Evolutionary conservation across 441 rosid genomes (phyloP), one percentile per base, ranked within the genome.

Genomic region (Pelargonium fulgidum): DNA sequence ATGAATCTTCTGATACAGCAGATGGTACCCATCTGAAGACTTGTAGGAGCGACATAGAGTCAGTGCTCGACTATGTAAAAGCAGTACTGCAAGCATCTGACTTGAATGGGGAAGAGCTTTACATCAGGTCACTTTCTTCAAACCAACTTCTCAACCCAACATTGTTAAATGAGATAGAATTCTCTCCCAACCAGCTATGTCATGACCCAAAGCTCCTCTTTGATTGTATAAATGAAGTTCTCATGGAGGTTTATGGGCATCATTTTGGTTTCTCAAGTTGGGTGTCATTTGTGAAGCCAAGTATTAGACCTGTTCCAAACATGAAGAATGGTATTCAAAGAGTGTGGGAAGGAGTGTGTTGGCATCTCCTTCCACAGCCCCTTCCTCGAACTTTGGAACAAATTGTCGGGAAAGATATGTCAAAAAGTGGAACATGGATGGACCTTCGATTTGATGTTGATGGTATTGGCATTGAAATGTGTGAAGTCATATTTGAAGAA

Each of bases 201-300:
- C 47, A 24, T 11, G 86, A 84, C 48, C 83, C 81, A 71, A 80
- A 82, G 66, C 91, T 92, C 47, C 83, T 92, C 52, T 92, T 89
- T 67, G 91, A 90, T 75, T 84, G 87, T 67, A 83, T 92, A 68
- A 87, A 87, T 29, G 99, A 94, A 78, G 91, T 83, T 80, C 89
- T 94, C 58, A 61, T 81, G 71, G 92, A 87, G 79, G 78, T 88
- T 45, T 85, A 78, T 20, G 80, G 73, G 14, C 70, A 74, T 47
- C 73, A 84, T 70, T 78, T 81, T 17, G 86, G 89, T 72, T 83
- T 81, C 76, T 85, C 83, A 14, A 90, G 88, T n/a, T 85, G 90
- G 79, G 74, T 82, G 47, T 83, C 90, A 64, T 87, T 81, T 64
- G 44, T 70, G 47, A 86, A 83, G 72, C 86, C 86, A 0, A 68